Evolutionary conservation across 257 asterid genomes (phyloP).

Genomic region (Solanum bukasovii): DNA sequence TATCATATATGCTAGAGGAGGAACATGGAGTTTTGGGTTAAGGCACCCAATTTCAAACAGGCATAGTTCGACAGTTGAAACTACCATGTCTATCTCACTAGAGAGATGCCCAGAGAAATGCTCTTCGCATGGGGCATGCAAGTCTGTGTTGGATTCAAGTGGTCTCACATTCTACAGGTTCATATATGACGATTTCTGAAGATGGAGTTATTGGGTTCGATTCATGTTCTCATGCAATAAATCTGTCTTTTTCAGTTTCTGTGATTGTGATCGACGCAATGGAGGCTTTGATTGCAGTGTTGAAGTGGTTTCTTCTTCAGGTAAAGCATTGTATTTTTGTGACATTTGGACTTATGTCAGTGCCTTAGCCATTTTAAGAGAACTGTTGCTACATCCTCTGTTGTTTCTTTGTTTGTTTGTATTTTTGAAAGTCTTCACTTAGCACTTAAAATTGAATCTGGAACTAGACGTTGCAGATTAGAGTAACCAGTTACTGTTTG

Average conservation of each 20-base stretch:
- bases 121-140: conserved; percentile 74
- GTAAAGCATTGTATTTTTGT: conserved; percentile 19
- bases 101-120: conserved; percentile 89
- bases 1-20: conserved; percentile 59
- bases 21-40: conserved; percentile 82
- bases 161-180: conserved; percentile 83
- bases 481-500: neutral
- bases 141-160: conserved; percentile 49
- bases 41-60: conserved; percentile 32
- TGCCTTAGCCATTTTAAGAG: neutral
- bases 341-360: neutral
- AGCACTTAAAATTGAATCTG: neutral
- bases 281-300: conserved; percentile 95
- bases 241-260: conserved; percentile 43
- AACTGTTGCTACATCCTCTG: neutral
- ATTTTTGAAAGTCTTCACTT: neutral
- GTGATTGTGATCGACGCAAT: conserved; percentile 73
- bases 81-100: conserved; percentile 53
- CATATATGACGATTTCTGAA: neutral
- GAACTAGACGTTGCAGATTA: neutral
- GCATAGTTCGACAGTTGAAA: conserved; percentile 20
- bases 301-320: conserved; percentile 73
- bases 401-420: neutral
- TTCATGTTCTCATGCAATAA: conserved; percentile 1
- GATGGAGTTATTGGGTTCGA: neutral